A percentile compares a stretch with the other conserved stretches of the same genome.
phyloP scores from a whole-genome alignment of 495 filamentous ascomycete species.

The Aspergillus cavernicola region DNA sequence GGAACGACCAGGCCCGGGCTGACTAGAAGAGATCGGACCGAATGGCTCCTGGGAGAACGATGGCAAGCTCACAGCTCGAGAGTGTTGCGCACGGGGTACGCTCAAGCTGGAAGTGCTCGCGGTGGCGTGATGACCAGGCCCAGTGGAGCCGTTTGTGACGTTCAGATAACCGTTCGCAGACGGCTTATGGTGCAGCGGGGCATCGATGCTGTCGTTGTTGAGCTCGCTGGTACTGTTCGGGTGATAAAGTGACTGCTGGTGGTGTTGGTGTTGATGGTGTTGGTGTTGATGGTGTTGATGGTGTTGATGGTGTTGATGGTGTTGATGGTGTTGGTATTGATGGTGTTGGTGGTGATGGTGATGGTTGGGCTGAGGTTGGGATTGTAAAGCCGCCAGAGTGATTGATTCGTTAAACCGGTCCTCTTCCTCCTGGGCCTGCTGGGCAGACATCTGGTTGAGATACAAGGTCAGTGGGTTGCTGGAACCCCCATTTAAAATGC shows the following conservation, averaged over 20 bases:
- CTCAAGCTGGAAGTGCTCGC: conserved; percentile 63
- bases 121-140: conserved; percentile 46
- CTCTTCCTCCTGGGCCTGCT: conserved; percentile 65
- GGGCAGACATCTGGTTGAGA: conserved; percentile 77
- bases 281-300: neutral
- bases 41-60: conserved; percentile 63
- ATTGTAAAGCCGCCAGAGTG: conserved; percentile 52
- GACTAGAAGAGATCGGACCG: conserved; percentile 40
- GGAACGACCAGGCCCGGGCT: conserved; percentile 41
- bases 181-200: conserved; percentile 53
- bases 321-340: too few species aligned
- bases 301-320: neutral
- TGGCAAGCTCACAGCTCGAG: conserved; percentile 79
- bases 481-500: conserved; percentile 69
- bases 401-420: conserved; percentile 48
- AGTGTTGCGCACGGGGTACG: conserved; percentile 66
- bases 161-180: conserved; percentile 52
- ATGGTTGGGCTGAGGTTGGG: conserved; percentile 59
- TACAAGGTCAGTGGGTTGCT: conserved; percentile 96
- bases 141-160: conserved; percentile 65
- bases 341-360: conserved; percentile 28
- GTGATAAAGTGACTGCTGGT: conserved; percentile 52
- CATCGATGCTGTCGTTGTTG: conserved; percentile 50
- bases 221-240: conserved; percentile 50
- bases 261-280: conserved; percentile 19